Percentiles rank a stretch among this genome's conserved stretches.
Conservation (phyloP, 768 basidiomycete species). For the Lactarius psammicola region DNA sequence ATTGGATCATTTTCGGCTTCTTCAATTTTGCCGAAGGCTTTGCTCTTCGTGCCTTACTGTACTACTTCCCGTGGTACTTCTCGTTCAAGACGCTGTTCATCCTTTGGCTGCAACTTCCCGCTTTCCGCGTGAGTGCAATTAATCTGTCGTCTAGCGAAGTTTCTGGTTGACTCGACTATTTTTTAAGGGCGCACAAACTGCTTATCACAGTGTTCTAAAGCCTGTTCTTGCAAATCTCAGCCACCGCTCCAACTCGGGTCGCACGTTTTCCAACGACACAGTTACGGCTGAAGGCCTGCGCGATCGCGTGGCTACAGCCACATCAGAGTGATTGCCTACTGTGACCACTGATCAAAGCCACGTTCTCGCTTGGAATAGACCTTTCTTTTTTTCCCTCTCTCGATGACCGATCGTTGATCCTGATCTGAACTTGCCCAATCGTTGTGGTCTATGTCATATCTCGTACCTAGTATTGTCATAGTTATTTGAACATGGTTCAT, state of each 20-base stretch:
- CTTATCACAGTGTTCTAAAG: conserved; percentile 75
- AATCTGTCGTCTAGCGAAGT: conserved; percentile 8
- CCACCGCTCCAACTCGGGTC: conserved; percentile 40
- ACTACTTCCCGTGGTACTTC: conserved; percentile 95
- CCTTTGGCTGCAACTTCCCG: conserved; percentile 88
- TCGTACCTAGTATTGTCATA: conserved; percentile 13
- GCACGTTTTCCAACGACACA: conserved; percentile 51
- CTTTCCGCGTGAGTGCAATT: conserved; percentile 65
- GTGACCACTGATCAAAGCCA: neutral
- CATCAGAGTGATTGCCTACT: conserved; percentile 34
- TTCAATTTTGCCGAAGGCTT: conserved; percentile 92
- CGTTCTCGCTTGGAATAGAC: conserved; percentile 3
- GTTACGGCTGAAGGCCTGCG: conserved; percentile 50
- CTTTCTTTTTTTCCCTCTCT: neutral
- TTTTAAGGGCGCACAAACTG: conserved; percentile 78
- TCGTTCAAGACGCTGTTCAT: conserved; percentile 90
- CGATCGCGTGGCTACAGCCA: conserved; percentile 44
- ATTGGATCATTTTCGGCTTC: conserved; percentile 94
- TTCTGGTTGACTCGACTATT: conserved; percentile 16
- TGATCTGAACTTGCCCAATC: conserved; percentile 4
- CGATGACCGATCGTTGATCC: conserved; percentile 16
- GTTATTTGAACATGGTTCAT: conserved; percentile 20
- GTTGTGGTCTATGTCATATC: conserved; percentile 13
- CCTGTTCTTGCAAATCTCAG: conserved; percentile 72
- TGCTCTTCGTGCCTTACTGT: conserved; percentile 78